A percentile compares a stretch with the other conserved stretches of the same genome.
Evolutionary conservation across 352 stramenopile species (phyloP).

Genomic region (Pythium periplocum): DNA sequence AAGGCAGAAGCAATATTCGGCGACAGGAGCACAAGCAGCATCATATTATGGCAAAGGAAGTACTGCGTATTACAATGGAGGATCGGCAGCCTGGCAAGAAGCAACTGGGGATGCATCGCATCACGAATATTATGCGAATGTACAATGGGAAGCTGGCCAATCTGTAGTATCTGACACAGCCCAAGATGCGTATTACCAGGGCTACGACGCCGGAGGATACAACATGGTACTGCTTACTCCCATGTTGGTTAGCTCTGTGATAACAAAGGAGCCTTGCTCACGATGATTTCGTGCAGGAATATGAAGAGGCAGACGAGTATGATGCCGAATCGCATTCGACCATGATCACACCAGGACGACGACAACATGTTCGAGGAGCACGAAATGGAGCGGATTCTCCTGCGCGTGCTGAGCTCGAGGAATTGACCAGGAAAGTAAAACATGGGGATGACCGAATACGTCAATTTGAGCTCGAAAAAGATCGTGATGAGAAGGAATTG

Average conservation of each 20-base stretch:
- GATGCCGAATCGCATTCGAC: constrained; percentile 14
- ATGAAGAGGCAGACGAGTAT: constrained; percentile 11
- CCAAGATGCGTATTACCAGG: no score
- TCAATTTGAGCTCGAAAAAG: neutral
- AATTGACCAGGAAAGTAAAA: constrained; percentile 1
- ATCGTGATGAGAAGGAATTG: neutral
- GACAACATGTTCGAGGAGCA: constrained; percentile 3
- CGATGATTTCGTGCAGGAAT: neutral
- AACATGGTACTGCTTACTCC: no score
- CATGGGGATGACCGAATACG: neutral
- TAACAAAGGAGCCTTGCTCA: no score
- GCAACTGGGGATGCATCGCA: no score
- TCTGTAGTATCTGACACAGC: no score
- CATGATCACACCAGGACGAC: constrained; percentile 10
- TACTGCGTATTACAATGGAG: no score
- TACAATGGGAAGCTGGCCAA: no score
- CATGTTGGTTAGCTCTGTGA: no score
- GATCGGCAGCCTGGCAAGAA: no score
- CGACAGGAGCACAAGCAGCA: neutral
- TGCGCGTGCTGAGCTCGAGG: neutral
- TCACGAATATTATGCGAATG: no score
- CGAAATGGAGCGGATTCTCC: constrained; percentile 12
- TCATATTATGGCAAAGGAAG: no score
- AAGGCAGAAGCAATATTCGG: neutral
- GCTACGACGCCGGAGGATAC: no score